Evolutionary conservation across 2,329 filamentous ascomycete genomes (phyloP).

Genomic region (Tolypocladium capitatum): DNA sequence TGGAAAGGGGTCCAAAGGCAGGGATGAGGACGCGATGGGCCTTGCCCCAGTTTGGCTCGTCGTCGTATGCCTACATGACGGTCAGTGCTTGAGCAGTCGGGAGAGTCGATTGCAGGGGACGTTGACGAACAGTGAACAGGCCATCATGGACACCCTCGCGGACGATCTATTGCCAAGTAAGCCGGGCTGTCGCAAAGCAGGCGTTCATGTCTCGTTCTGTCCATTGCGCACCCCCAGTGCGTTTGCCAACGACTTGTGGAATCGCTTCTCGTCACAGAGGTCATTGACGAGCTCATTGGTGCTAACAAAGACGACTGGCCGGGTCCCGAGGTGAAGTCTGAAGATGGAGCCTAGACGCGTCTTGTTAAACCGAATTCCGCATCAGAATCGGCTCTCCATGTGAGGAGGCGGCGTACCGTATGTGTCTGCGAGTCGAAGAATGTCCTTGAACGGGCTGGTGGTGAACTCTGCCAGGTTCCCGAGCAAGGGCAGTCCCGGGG

Average conservation of each 20-base stretch:
- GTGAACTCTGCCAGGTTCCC: constrained; percentile 55
- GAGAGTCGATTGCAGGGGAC: neutral
- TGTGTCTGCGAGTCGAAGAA: constrained; percentile 45
- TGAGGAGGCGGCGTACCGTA: constrained; percentile 38
- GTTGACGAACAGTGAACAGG: constrained; percentile 45
- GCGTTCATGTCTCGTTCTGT: neutral
- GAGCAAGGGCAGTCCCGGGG: constrained; percentile 48
- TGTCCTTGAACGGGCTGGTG: constrained; percentile 39
- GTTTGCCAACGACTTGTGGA: constrained; percentile 41
- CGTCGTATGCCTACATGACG: constrained; percentile 22
- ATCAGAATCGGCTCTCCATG: neutral
- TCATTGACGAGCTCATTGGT: constrained; percentile 47
- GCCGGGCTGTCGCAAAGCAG: neutral
- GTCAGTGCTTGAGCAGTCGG: constrained; percentile 7
- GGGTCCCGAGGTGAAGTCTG: constrained; percentile 36
- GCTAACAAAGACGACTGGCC: constrained; percentile 34
- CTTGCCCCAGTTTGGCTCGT: constrained; percentile 51
- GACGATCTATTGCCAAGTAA: constrained; percentile 26
- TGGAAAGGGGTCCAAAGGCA: constrained; percentile 55
- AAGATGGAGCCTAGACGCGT: constrained; percentile 40
- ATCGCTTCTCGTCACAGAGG: constrained; percentile 51
- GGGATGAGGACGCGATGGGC: constrained; percentile 54
- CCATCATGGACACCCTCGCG: constrained; percentile 50
- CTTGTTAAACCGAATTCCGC: neutral
- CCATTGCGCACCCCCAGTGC: constrained; percentile 25